Percentiles rank a stretch among this genome's conserved stretches.
Evolutionary conservation across 1,284 basidiomycete genomes (phyloP).

Genomic region (Ustilago curta): DNA sequence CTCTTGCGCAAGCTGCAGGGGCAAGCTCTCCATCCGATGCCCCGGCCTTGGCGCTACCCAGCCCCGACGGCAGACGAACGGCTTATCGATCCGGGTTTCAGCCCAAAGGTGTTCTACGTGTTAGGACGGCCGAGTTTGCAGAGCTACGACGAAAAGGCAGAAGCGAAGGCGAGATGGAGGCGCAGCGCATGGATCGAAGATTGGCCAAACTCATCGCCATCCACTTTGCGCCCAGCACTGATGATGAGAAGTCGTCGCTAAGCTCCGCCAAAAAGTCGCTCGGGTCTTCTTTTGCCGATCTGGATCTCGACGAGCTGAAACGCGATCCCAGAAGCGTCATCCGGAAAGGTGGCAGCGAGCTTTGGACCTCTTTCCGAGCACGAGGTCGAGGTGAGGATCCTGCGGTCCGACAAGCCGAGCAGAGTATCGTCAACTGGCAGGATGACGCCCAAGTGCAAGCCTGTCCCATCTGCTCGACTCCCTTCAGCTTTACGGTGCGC

Average conservation of each 20-base stretch:
- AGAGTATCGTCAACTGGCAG: slow-evolving; percentile 94
- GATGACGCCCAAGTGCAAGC: slow-evolving; percentile 80
- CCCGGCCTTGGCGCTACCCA: neutral
- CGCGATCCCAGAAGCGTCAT: slow-evolving; percentile 41
- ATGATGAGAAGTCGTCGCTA: slow-evolving; percentile 16
- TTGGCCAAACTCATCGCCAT: slow-evolving; percentile 59
- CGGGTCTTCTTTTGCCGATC: slow-evolving; percentile 28
- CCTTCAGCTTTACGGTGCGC: slow-evolving; percentile 89
- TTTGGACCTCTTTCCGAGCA: slow-evolving; percentile 49
- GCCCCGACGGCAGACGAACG: slow-evolving; percentile 30
- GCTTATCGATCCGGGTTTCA: slow-evolving; percentile 60
- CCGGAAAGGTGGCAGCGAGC: slow-evolving; percentile 37
- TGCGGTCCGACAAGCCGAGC: slow-evolving; percentile 73
- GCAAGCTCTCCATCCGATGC: neutral
- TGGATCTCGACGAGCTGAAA: slow-evolving; percentile 49
- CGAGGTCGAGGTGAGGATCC: slow-evolving; percentile 47
- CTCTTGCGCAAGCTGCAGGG: slow-evolving; percentile 36
- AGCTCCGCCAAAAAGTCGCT: slow-evolving; percentile 22
- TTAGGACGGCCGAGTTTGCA: slow-evolving; percentile 51
- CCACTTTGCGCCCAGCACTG: slow-evolving; percentile 41
- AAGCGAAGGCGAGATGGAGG: slow-evolving; percentile 56
- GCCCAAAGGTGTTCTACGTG: slow-evolving; percentile 58
- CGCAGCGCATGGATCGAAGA: slow-evolving; percentile 61
- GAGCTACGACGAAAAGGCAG: slow-evolving; percentile 26
- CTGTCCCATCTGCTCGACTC: slow-evolving; percentile 87